phyloP scores from a whole-genome alignment of 1,139 yeast genomes.

The Taphrina sp. region DNA sequence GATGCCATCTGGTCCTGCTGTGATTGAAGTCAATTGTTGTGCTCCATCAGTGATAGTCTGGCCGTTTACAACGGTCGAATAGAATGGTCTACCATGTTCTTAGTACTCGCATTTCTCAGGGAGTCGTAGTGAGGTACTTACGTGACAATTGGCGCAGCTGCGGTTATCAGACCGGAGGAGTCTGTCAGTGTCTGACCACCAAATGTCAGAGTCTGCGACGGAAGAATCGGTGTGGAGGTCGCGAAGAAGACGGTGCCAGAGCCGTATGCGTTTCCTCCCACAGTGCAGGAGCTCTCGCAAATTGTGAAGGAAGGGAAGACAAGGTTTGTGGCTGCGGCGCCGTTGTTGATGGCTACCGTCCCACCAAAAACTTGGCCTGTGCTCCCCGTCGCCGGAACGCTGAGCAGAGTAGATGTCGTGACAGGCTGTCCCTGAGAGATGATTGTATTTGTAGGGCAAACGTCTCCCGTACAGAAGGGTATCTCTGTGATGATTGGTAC shows the following conservation, averaged over 20 bases:
- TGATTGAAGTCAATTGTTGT: conserved; percentile 8
- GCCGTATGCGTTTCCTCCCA: conserved; percentile 11
- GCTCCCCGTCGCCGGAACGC: conserved; percentile 1
- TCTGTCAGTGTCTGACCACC: conserved; percentile 24
- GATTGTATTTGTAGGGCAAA: conserved; percentile 15
- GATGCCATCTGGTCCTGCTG: conserved; percentile 8
- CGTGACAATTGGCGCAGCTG: conserved; percentile 4
- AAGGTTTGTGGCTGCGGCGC: conserved; percentile 12
- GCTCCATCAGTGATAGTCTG: conserved; percentile 9
- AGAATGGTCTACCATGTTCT: conserved; percentile 13
- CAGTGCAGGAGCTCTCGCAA: conserved; percentile 13
- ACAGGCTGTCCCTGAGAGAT: conserved; percentile 21
- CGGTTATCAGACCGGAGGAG: conserved; percentile 1
- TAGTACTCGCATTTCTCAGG: too few species aligned
- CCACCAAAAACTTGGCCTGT: conserved; percentile 25
- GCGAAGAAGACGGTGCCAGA: conserved; percentile 22
- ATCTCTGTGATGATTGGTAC: conserved; percentile 27
- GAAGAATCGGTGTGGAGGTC: conserved; percentile 6
- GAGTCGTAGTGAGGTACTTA: not conserved
- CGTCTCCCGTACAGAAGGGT: conserved; percentile 20
- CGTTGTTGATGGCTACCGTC: conserved; percentile 16
- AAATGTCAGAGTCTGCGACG: conserved; percentile 3
- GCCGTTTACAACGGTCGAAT: conserved; percentile 12
- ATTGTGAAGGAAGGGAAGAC: conserved; percentile 14
- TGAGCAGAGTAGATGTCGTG: conserved; percentile 5